A percentile compares a stretch with the other conserved stretches of the same genome.
Conservation (phyloP, 2,329 filamentous ascomycete genomes). For the Aspergillus melleus region DNA sequence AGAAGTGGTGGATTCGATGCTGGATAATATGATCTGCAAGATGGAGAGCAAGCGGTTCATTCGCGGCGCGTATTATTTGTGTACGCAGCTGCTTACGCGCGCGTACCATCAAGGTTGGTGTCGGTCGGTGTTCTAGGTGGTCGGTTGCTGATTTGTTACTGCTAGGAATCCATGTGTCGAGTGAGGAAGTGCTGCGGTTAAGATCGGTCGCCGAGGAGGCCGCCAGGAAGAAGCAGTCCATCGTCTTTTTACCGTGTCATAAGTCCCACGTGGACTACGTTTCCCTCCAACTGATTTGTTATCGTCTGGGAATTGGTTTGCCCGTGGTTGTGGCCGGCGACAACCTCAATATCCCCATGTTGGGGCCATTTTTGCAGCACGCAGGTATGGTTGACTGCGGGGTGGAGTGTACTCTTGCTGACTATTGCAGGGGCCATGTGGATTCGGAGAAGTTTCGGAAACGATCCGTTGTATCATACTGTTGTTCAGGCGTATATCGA, state of each 20-base stretch:
- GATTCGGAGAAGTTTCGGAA: constrained; percentile 88
- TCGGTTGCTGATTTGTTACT: not conserved
- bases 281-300: constrained; percentile 91
- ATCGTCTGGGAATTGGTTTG: constrained; percentile 81
- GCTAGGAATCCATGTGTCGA: constrained; percentile 81
- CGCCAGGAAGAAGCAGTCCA: constrained; percentile 84
- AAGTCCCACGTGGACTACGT: constrained; percentile 96
- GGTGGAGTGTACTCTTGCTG: constrained; percentile 9
- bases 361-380: constrained; percentile 88
- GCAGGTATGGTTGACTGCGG: constrained; percentile 55
- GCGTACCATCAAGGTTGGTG: constrained; percentile 83
- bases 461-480: constrained; percentile 85
- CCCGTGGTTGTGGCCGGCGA: constrained; percentile 94
- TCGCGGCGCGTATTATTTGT: constrained; percentile 83
- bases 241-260: constrained; percentile 93
- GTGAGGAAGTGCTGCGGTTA: constrained; percentile 84
- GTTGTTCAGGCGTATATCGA: constrained; percentile 97
- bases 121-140: no score
- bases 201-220: constrained; percentile 80
- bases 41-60: constrained; percentile 96
- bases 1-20: constrained; percentile 81
- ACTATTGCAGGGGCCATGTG: constrained; percentile 73
- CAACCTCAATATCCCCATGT: constrained; percentile 89
- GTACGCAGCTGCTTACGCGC: constrained; percentile 82
- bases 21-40: constrained; percentile 97